Conservation (phyloP, 2,329 filamentous ascomycete genomes). For the Aspergillus nomiae region DNA sequence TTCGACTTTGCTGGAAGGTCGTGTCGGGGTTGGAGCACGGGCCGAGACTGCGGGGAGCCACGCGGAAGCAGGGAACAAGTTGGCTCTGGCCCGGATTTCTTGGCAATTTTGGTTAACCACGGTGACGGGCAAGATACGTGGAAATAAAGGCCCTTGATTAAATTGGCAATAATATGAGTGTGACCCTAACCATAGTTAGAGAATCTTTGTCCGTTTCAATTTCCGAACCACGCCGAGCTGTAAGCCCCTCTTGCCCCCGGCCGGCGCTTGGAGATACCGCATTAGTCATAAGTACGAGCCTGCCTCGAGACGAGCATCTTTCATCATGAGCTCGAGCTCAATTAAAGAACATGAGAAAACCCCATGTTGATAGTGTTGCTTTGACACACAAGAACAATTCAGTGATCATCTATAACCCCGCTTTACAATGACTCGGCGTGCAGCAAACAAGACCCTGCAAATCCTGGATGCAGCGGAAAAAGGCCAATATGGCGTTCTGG, state of each 20-base stretch:
- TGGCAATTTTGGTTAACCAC: too few relatives aligned
- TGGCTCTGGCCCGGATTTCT: not conserved
- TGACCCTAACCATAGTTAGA: too few relatives aligned
- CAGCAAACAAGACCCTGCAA: slow-evolving; percentile 16
- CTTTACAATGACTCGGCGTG: slow-evolving; percentile 12
- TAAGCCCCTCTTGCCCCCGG: too few relatives aligned
- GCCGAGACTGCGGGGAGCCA: not conserved
- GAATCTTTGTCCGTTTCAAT: too few relatives aligned
- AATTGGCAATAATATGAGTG: too few relatives aligned
- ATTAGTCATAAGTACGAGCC: not conserved
- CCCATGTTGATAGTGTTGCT: not conserved
- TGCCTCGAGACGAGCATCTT: not conserved
- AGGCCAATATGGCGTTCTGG: slow-evolving; percentile 20
- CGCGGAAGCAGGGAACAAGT: too few relatives aligned
- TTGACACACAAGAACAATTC: not conserved
- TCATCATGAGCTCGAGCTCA: not conserved
- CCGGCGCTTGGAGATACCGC: not conserved
- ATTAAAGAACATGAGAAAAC: not conserved
- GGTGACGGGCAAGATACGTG: too few relatives aligned
- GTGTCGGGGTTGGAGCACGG: not conserved
- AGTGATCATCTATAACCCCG: not conserved
- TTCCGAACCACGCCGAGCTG: too few relatives aligned
- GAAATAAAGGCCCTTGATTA: too few relatives aligned
- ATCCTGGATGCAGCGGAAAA: slow-evolving; percentile 19
- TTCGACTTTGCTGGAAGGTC: not conserved